Conservation (phyloP, 306 rosid genomes). For the Prinsepia uniflora region DNA sequence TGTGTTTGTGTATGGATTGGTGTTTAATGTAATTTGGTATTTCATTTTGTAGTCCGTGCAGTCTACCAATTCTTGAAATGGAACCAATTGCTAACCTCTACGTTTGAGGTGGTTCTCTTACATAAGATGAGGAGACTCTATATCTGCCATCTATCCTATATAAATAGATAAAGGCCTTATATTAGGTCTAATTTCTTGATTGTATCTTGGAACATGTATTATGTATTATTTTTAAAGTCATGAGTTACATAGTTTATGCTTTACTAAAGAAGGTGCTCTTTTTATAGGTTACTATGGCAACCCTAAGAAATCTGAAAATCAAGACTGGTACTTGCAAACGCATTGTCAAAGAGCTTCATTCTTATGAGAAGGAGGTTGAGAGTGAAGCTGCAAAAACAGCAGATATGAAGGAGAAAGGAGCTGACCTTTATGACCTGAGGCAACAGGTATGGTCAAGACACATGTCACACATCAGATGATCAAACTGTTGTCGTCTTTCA, state of each 20-base stretch:
- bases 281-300: slow-evolving; percentile 46
- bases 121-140: background rate
- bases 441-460: slow-evolving; percentile 57
- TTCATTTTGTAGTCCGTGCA: background rate
- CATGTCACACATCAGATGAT: background rate
- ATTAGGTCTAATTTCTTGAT: background rate
- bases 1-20: too few species aligned
- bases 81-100: background rate
- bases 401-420: slow-evolving; percentile 80
- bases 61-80: background rate
- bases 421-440: slow-evolving; percentile 82
- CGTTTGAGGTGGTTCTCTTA: background rate
- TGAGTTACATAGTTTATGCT: background rate
- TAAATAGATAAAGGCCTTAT: too few species aligned
- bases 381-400: slow-evolving; percentile 83
- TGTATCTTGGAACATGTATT: background rate
- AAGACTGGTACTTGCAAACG: slow-evolving; percentile 84
- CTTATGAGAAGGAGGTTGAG: slow-evolving; percentile 81
- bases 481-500: background rate
- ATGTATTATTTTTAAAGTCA: background rate
- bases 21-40: background rate
- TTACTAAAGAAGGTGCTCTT: background rate
- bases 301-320: slow-evolving; percentile 61
- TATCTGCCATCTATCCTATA: background rate
- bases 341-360: slow-evolving; percentile 67